phyloP scores from a whole-genome alignment of 2,329 filamentous ascomycete species.

The Periglandula ipomoeae region DNA sequence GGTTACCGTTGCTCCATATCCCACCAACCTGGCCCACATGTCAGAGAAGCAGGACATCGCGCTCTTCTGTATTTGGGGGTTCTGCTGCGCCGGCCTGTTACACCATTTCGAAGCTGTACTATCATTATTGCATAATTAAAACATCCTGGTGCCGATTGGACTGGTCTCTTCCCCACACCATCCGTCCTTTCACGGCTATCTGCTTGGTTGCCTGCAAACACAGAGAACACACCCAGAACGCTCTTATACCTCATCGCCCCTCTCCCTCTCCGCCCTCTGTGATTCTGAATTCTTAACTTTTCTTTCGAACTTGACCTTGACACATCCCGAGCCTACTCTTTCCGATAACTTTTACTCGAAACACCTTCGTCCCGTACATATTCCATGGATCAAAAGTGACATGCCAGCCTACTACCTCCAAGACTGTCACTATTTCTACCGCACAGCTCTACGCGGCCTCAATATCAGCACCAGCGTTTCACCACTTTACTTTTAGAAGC shows the following conservation, averaged over 20 bases:
- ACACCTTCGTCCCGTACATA: too few species aligned
- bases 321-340: too few species aligned
- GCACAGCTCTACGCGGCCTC: conserved; percentile 77
- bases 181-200: not conserved
- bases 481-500: conserved; percentile 57
- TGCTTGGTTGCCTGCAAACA: not conserved
- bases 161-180: not conserved
- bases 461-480: conserved; percentile 74
- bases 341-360: too few species aligned
- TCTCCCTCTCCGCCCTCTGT: not conserved
- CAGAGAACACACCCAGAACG: not conserved
- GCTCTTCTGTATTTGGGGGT: not conserved
- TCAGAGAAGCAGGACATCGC: not conserved
- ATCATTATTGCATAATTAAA: not conserved
- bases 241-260: not conserved
- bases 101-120: not conserved
- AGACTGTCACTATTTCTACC: conserved; percentile 90
- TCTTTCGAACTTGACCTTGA: not conserved
- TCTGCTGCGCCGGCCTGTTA: not conserved
- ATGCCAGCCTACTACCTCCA: conserved; percentile 79
- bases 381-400: too few species aligned
- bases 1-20: not conserved
- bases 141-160: not conserved
- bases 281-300: not conserved
- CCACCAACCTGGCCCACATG: not conserved